These are phyloP conservation scores for Candida ponderosae DNA, from an alignment of 805 yeast species.

Conservation along the genomic window DNA sequence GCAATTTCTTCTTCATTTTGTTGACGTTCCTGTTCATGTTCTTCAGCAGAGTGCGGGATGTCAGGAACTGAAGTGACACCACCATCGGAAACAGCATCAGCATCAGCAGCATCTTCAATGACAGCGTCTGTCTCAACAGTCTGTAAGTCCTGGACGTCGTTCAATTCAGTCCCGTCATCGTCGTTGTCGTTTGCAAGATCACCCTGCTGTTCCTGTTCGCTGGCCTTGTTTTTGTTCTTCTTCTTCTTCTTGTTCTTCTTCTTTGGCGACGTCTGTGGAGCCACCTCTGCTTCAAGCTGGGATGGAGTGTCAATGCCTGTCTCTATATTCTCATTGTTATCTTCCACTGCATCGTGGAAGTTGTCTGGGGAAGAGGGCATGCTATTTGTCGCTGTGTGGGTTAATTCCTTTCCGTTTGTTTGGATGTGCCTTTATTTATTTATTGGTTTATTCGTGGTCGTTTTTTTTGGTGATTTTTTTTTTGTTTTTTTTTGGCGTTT, in stretches of 20 bases:
- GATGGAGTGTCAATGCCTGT: no score
- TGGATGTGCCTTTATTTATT: no score
- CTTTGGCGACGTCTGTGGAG: neutral
- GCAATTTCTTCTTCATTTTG: neutral
- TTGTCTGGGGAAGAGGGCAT: neutral
- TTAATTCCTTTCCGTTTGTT: no score
- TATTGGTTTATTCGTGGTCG: no score
- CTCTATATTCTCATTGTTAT: neutral
- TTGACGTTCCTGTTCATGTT: neutral
- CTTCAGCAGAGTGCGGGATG: neutral
- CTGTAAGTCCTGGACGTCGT: neutral
- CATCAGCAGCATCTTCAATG: neutral
- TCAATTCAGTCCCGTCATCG: neutral
- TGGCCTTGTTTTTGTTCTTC: neutral
- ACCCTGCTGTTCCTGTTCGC: neutral
- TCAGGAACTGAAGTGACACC: neutral
- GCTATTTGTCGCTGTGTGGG: no score
- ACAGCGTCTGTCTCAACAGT: neutral
- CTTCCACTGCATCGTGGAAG: neutral
- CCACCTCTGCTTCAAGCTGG: neutral
- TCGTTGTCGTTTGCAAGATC: slow-evolving; percentile 1
- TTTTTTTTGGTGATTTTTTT: no score
- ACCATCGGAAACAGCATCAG: neutral
- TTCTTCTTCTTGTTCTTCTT: neutral
- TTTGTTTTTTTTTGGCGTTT: no score